A percentile compares a stretch with the other conserved stretches of the same genome.
Conservation (phyloP, 1,284 basidiomycete species). For the Peniophora sp. region DNA sequence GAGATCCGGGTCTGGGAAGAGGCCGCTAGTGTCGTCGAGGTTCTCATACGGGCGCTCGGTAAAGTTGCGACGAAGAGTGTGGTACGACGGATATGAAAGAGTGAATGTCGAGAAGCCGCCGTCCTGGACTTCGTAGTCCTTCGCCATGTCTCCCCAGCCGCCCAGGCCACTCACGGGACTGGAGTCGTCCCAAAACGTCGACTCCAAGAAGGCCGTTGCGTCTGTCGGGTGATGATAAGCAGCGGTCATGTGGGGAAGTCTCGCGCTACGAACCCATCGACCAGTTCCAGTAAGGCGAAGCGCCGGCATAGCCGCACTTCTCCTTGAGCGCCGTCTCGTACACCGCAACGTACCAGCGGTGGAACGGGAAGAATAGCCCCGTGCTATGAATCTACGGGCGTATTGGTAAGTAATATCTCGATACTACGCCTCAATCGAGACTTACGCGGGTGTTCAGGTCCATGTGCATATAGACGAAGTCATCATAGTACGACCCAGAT, state of each 20-base stretch:
- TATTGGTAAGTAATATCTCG: not conserved
- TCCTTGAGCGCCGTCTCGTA: constrained; percentile 23
- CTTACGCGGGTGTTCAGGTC: constrained; percentile 4
- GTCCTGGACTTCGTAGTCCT: constrained; percentile 22
- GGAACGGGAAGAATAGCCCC: constrained; percentile 22
- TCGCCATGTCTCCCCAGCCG: constrained; percentile 27
- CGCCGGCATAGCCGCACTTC: constrained; percentile 25
- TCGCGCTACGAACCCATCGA: constrained; percentile 17
- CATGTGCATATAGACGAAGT: constrained; percentile 7
- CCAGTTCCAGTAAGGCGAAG: constrained; percentile 34
- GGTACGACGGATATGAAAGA: constrained; percentile 25
- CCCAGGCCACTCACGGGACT: constrained; percentile 24
- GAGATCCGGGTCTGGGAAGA: constrained; percentile 15
- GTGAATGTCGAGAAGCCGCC: constrained; percentile 25
- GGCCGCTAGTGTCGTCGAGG: constrained; percentile 7
- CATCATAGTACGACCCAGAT: constrained; percentile 6
- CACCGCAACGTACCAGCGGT: constrained; percentile 26
- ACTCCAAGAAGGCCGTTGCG: constrained; percentile 21
- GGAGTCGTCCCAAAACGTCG: constrained; percentile 21
- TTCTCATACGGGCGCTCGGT: constrained; percentile 22
- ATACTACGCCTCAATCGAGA: not conserved
- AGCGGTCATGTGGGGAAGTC: not conserved
- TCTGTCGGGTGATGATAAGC: constrained; percentile 21
- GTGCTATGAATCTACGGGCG: not conserved
- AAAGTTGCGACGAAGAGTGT: constrained; percentile 27